Evolutionary conservation across 208 protist species (phyloP).

Genomic region (Leishmania guyanensis): DNA sequence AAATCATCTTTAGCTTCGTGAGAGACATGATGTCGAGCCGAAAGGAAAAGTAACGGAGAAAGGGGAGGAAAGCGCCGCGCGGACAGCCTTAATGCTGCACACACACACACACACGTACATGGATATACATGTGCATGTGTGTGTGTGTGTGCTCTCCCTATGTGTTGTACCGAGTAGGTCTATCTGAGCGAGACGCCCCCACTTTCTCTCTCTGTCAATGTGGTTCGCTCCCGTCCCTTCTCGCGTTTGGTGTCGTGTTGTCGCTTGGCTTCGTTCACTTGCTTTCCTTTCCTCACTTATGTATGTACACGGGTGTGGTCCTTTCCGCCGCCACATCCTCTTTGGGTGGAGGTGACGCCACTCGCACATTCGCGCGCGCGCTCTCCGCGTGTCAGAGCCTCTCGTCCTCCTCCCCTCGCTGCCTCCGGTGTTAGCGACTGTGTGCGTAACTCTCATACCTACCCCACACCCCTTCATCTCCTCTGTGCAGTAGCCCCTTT

Average conservation of each 20-base stretch:
- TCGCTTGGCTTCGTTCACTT: not conserved
- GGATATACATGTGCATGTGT: not conserved
- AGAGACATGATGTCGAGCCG: not conserved
- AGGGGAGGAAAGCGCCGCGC: not conserved
- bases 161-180: not conserved
- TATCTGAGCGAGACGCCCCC: not conserved
- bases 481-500: not conserved
- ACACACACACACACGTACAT: not conserved
- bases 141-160: not conserved
- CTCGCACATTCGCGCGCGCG: not conserved
- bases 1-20: too few relatives aligned
- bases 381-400: not conserved
- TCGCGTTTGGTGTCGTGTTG: not conserved
- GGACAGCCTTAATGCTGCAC: not conserved
- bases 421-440: constrained; percentile 2
- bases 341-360: too few relatives aligned
- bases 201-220: not conserved
- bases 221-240: not conserved
- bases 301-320: not conserved
- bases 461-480: not conserved
- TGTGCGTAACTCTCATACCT: not conserved
- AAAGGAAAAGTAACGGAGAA: not conserved
- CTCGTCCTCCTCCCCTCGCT: not conserved
- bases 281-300: not conserved
- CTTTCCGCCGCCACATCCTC: too few relatives aligned